phyloP scores from a whole-genome alignment of 106 monocot genomes.

The Apostasia shenzhenica region DNA sequence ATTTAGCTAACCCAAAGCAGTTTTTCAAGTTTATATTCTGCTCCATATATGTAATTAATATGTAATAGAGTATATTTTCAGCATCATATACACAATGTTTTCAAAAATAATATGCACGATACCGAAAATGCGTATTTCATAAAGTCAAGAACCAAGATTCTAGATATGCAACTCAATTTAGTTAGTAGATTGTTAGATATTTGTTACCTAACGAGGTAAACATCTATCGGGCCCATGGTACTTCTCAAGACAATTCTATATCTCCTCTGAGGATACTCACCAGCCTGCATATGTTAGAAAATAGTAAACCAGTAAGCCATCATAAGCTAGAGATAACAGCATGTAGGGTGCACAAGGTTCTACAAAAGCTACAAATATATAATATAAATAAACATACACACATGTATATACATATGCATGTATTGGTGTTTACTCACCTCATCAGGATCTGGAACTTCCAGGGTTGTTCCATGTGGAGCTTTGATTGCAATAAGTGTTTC shows the following conservation, averaged over 20 bases:
- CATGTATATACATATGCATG: too few species aligned
- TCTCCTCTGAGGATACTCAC: slow-evolving; percentile 76
- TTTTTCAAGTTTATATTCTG: too few species aligned
- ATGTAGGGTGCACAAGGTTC: background rate
- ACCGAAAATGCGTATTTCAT: too few species aligned
- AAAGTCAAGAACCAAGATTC: background rate
- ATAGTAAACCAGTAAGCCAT: background rate
- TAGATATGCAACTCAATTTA: background rate
- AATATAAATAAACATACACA: too few species aligned
- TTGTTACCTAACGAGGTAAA: slow-evolving; percentile 87
- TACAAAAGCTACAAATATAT: background rate
- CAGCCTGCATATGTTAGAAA: slow-evolving; percentile 31
- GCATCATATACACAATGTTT: background rate
- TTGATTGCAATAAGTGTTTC: slow-evolving; percentile 90
- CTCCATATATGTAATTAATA: too few species aligned
- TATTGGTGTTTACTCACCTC: slow-evolving; percentile 37
- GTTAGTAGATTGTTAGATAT: background rate
- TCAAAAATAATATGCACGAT: background rate
- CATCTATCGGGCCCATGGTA: slow-evolving; percentile 90
- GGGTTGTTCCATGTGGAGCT: slow-evolving; percentile 89
- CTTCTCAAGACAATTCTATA: slow-evolving; percentile 87
- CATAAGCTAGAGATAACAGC: background rate
- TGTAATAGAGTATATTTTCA: background rate
- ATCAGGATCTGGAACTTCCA: slow-evolving; percentile 96
- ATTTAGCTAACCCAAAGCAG: too few species aligned